Evolutionary conservation across 2,329 filamentous ascomycete genomes (phyloP).

Genomic region (Trichoderma pleuroti): DNA sequence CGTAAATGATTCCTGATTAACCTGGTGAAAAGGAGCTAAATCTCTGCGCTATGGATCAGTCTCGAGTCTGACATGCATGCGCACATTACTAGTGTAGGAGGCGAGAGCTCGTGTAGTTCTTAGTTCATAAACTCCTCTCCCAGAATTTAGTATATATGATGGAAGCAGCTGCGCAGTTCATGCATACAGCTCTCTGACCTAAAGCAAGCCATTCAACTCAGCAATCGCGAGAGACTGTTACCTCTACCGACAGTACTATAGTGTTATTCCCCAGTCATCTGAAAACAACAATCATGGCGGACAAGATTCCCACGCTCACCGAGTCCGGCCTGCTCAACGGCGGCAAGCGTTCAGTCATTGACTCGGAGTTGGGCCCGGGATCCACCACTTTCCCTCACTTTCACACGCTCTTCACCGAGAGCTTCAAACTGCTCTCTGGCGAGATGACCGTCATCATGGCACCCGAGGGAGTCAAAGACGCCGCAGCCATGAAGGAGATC

Average conservation of each 20-base stretch:
- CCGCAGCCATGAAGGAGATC: background rate
- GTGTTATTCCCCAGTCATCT: too few relatives aligned
- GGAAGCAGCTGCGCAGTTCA: background rate
- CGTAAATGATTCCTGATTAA: background rate
- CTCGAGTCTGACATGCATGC: background rate
- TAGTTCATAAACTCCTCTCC: background rate
- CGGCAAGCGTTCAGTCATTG: constrained; percentile 7
- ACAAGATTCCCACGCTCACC: background rate
- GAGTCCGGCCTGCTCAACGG: constrained; percentile 8
- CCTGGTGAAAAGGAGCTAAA: background rate
- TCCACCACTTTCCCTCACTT: constrained; percentile 12
- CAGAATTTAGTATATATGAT: background rate
- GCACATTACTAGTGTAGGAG: background rate
- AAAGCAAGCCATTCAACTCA: background rate
- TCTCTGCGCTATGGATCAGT: background rate
- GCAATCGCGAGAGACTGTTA: background rate
- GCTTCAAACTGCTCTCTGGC: constrained; percentile 2
- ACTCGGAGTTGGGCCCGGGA: background rate
- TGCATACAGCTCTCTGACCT: background rate
- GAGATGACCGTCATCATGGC: background rate
- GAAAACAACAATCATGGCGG: background rate
- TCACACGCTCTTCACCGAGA: constrained; percentile 2
- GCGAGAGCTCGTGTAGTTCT: background rate
- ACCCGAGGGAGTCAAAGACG: constrained; percentile 8
- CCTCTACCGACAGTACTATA: background rate